A percentile compares a stretch with the other conserved stretches of the same genome.
phyloP scores from a whole-genome alignment of 129 eudicot genomes.

The Flaveria brownii region DNA sequence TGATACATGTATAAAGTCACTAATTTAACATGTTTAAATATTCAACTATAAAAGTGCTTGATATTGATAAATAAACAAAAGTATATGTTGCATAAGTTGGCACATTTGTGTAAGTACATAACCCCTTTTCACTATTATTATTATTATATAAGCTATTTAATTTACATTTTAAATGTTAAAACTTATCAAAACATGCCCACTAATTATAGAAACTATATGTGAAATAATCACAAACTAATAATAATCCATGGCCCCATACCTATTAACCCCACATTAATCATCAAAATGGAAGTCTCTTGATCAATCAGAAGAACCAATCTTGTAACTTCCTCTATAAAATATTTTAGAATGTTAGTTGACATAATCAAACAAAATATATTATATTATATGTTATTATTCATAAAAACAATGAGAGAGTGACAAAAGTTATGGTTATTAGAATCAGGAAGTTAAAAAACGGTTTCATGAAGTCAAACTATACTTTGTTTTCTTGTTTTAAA shows the following conservation, averaged over 20 bases:
- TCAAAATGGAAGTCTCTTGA: background rate
- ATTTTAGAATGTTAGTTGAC: conserved; percentile 19
- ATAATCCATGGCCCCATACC: background rate
- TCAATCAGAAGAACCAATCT: background rate
- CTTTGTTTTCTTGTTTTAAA: conserved; percentile 19
- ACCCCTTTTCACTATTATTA: background rate
- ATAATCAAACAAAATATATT: conserved; percentile 25
- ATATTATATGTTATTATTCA: conserved; percentile 25
- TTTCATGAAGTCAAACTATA: conserved; percentile 39
- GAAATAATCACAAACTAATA: background rate
- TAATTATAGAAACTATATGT: background rate
- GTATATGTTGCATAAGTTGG: background rate
- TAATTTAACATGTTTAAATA: too few species aligned
- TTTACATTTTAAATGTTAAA: background rate
- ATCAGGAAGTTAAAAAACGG: conserved; percentile 52
- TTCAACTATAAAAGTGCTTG: too few species aligned
- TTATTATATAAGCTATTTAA: background rate
- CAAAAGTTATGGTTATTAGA: conserved; percentile 35
- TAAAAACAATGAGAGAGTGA: conserved; percentile 22
- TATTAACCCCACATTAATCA: conserved; percentile 1
- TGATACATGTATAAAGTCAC: too few species aligned
- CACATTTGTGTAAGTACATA: background rate
- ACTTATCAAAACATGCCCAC: background rate
- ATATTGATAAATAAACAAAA: too few species aligned
- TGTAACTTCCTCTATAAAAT: background rate